These are phyloP conservation scores for Diaporthe destruens DNA, from an alignment of 2,329 filamentous ascomycete genomes.

Conservation along the genomic window DNA sequence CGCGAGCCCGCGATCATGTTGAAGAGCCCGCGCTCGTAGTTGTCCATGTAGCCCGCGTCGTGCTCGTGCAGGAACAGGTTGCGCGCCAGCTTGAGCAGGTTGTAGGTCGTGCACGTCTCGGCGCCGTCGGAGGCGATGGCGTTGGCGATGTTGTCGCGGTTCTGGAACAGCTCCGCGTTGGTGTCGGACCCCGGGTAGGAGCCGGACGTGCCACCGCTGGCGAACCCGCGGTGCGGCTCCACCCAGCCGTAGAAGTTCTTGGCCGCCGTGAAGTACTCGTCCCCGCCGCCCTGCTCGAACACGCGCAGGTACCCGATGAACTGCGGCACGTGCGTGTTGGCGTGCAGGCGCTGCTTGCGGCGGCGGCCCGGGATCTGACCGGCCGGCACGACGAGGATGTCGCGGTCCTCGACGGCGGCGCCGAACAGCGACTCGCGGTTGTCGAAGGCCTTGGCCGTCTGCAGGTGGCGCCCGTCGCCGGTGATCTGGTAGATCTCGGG, in stretches of 20 bases:
- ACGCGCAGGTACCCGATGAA: constrained; percentile 50
- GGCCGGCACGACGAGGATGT: constrained; percentile 48
- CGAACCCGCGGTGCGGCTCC: constrained; percentile 50
- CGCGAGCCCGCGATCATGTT: constrained; percentile 52
- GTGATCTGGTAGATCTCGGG: constrained; percentile 51
- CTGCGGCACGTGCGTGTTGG: constrained; percentile 51
- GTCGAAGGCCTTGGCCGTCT: constrained; percentile 50
- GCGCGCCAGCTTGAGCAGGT: constrained; percentile 50
- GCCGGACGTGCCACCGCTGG: constrained; percentile 49
- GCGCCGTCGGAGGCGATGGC: constrained; percentile 48
- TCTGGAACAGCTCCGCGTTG: constrained; percentile 51
- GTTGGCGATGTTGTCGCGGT: constrained; percentile 51
- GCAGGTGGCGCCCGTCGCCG: constrained; percentile 47
- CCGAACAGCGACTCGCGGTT: constrained; percentile 51
- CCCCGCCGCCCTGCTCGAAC: constrained; percentile 48
- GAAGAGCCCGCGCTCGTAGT: constrained; percentile 51
- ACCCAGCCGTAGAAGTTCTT: constrained; percentile 53
- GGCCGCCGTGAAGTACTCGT: constrained; percentile 49
- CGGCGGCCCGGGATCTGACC: constrained; percentile 49
- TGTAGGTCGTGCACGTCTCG: constrained; percentile 52
- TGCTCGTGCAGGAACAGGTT: constrained; percentile 51
- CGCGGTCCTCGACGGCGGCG: constrained; percentile 47
- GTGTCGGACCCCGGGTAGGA: constrained; percentile 49
- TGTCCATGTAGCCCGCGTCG: constrained; percentile 51
- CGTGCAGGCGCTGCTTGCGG: constrained; percentile 48